Base-by-base conservation (phyloP, 352 stramenopile species). In the Phytopythium aichiense region DNA sequence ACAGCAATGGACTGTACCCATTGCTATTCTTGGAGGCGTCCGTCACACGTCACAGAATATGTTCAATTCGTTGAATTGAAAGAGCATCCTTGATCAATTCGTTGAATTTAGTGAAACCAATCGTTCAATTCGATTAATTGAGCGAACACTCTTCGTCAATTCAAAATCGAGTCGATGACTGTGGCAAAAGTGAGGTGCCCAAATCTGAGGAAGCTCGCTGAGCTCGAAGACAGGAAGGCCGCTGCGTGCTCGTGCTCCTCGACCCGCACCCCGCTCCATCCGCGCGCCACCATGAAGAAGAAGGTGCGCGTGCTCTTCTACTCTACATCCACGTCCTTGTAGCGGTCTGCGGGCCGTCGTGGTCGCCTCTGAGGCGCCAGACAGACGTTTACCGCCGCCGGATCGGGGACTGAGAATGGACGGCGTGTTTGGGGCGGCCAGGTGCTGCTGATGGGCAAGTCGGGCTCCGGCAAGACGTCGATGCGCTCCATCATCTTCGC, bases 401-500 rank as follows among this genome's bases (percentile, higher is more conserved):
- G 38, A 45, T 40, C 35, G 13, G 13, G 35, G 38, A 45, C 38
- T 45, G 38, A 45, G 35, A 40, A 40, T 40, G 35, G 35, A 40
- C 2, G 8, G 5, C 35, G 28, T 31, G 28, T 40, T 40, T 45
- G 38, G 5, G 13, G 12, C 38, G 11, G 11, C 13, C 77, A 98
- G 88, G 89, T 98, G 56, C 69, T 98, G 31, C 76, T 98, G 60
- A 98, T 98, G 92, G 95, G 95, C 64, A 98, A 98, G 72, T 98
- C 88, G 49, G 92, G 94, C 46, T 94, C 89, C 22, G 96, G 97
- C 66, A 99, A 99, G 80, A 99, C 97, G 56, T 99, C 97, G 57
- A 99, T 99, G 98, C 78, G 98, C 59, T 98, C 92, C 54, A 99
- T 99, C 66, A 99, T 99, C 72, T 99, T 99, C 74, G 98, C 97